Conservation (phyloP, 169 alveolate genomes). For the Eimeria zaria region DNA sequence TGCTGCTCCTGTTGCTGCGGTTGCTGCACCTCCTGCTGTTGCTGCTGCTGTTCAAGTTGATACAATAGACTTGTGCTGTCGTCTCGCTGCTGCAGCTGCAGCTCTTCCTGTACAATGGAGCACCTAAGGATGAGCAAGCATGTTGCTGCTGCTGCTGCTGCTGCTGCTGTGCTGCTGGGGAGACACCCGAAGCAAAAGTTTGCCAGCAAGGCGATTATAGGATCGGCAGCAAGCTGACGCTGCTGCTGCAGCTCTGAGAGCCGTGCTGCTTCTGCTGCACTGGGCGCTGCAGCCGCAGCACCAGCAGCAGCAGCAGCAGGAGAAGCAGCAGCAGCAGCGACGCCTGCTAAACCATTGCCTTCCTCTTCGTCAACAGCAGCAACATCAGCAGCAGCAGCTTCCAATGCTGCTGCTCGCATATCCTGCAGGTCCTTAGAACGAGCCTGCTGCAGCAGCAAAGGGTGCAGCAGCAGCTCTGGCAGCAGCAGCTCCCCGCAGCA, state of each 20-base stretch:
- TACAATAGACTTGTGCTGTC: not conserved
- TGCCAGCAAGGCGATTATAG: not conserved
- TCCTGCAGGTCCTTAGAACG: not conserved
- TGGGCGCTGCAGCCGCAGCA: conserved; percentile 26
- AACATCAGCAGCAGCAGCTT: not conserved
- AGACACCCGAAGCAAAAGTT: conserved; percentile 48
- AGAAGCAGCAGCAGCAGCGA: not conserved
- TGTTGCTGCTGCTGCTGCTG: conserved; percentile 65
- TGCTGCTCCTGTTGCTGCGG: conserved; percentile 20
- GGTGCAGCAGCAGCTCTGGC: conserved; percentile 71
- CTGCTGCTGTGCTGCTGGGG: conserved; percentile 74
- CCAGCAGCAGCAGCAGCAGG: conserved; percentile 10
- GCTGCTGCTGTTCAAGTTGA: conserved; percentile 15
- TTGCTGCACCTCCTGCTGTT: not conserved
- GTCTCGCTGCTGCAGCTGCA: conserved; percentile 48
- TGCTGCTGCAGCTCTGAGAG: conserved; percentile 71
- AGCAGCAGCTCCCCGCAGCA: conserved; percentile 63
- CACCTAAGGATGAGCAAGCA: conserved; percentile 18
- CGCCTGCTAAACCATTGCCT: conserved; percentile 3
- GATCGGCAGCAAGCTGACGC: conserved; percentile 43
- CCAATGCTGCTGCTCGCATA: conserved; percentile 19
- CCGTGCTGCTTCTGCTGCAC: not conserved
- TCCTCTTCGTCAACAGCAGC: not conserved
- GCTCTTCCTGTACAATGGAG: conserved; percentile 3
- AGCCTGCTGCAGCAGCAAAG: conserved; percentile 74